Percentiles rank a stretch among this genome's conserved stretches.
These are phyloP conservation scores for Sicyos baderoa DNA, from an alignment of 306 rosid species.

Conservation along the genomic window DNA sequence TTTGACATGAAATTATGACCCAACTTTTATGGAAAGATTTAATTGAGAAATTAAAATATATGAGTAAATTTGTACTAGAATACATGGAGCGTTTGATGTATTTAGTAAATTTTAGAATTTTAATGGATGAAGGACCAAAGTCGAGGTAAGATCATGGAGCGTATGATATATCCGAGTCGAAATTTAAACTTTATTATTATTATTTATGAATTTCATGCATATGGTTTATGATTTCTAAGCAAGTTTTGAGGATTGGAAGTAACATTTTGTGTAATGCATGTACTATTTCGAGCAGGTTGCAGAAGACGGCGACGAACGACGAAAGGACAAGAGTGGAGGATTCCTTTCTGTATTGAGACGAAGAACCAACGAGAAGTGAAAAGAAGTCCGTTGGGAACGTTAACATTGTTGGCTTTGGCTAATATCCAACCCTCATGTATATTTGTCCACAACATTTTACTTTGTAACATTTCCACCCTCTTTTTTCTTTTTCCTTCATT, in stretches of 20 bases:
- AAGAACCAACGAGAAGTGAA: constrained; percentile 7
- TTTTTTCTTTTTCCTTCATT: neutral
- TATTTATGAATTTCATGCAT: neutral
- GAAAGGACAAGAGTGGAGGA: constrained; percentile 14
- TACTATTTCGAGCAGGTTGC: constrained; percentile 6
- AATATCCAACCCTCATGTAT: neutral
- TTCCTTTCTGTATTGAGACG: constrained; percentile 20
- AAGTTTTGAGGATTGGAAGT: neutral
- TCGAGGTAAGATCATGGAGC: neutral
- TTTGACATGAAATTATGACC: neutral
- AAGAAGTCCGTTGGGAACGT: neutral
- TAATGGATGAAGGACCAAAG: neutral
- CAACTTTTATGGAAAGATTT: neutral
- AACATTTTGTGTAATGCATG: neutral
- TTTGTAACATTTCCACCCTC: neutral
- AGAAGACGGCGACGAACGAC: constrained; percentile 14
- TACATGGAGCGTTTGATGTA: too few relatives aligned
- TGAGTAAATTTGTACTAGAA: neutral
- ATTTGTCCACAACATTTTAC: constrained; percentile 12
- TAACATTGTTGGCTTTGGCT: constrained; percentile 8
- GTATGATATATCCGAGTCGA: neutral
- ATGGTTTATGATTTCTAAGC: neutral
- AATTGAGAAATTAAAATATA: too few relatives aligned
- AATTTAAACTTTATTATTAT: neutral
- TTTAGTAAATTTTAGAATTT: too few relatives aligned